Conservation (phyloP, 140 eudicot species). For the Senecio squalidus region DNA sequence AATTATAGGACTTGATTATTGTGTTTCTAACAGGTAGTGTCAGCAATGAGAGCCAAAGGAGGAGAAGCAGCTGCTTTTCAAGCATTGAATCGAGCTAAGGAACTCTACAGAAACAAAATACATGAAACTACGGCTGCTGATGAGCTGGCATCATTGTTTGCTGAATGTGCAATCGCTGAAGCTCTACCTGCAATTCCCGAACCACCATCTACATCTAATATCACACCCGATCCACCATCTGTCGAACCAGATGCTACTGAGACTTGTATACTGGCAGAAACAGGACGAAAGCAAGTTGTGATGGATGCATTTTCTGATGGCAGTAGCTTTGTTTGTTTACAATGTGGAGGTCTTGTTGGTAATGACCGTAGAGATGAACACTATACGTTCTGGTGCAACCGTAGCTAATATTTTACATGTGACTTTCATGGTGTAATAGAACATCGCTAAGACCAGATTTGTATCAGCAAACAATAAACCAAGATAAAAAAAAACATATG, state of each 20-base stretch:
- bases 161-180: constrained; percentile 86
- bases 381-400: constrained; percentile 71
- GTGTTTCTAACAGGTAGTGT: constrained; percentile 60
- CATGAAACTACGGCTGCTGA: constrained; percentile 68
- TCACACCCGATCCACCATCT: constrained; percentile 4
- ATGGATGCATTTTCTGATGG: constrained; percentile 87
- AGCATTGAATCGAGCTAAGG: constrained; percentile 63
- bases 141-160: constrained; percentile 76
- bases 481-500: constrained; percentile 1
- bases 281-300: constrained; percentile 69
- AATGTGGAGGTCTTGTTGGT: constrained; percentile 89
- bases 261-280: constrained; percentile 69
- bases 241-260: constrained; percentile 46
- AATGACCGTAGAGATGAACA: constrained; percentile 80
- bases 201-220: constrained; percentile 25
- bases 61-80: constrained; percentile 78
- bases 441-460: constrained; percentile 3
- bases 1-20: not conserved
- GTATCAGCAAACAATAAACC: constrained; percentile 18
- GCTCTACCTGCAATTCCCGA: constrained; percentile 39
- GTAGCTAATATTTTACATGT: constrained; percentile 28
- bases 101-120: constrained; percentile 62
- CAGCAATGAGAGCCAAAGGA: constrained; percentile 73
- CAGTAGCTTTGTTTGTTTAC: constrained; percentile 80
- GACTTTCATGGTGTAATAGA: constrained; percentile 23